Conservation (phyloP, 805 yeast genomes). For the Cyberlindnera saturnus region DNA sequence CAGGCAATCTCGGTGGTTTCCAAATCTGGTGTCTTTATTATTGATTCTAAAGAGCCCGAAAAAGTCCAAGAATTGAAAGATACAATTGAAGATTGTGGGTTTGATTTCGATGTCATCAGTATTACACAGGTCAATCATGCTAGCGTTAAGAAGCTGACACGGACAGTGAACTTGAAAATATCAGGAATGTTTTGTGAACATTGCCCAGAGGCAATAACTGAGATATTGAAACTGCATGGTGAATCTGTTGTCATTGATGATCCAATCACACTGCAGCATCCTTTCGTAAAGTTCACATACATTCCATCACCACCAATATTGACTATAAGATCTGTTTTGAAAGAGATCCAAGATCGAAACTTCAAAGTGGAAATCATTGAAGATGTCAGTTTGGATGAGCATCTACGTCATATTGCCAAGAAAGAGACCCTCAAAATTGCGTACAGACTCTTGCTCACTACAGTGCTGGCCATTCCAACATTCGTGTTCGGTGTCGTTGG, state of each 20-base stretch:
- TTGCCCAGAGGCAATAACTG: conserved; percentile 55
- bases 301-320: conserved; percentile 48
- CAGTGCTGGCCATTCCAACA: conserved; percentile 58
- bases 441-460: conserved; percentile 41
- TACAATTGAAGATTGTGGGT: conserved; percentile 62
- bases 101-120: conserved; percentile 46
- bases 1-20: conserved; percentile 51
- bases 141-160: conserved; percentile 40
- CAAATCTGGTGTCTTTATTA: conserved; percentile 56
- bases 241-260: conserved; percentile 50
- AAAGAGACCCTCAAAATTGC: conserved; percentile 42
- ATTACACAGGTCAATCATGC: conserved; percentile 40
- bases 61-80: conserved; percentile 38
- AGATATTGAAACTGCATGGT: conserved; percentile 46
- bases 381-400: conserved; percentile 57
- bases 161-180: conserved; percentile 51
- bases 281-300: conserved; percentile 59
- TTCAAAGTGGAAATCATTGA: conserved; percentile 51
- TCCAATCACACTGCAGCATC: conserved; percentile 47
- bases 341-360: conserved; percentile 40
- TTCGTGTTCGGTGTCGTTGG: conserved; percentile 64
- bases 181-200: conserved; percentile 67
- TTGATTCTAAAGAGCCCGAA: conserved; percentile 35
- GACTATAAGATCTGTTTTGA: conserved; percentile 50
- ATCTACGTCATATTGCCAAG: conserved; percentile 42